A percentile compares a stretch with the other conserved stretches of the same genome.
Conservation (phyloP, 768 basidiomycete genomes). For the Clathrus columnatus region DNA sequence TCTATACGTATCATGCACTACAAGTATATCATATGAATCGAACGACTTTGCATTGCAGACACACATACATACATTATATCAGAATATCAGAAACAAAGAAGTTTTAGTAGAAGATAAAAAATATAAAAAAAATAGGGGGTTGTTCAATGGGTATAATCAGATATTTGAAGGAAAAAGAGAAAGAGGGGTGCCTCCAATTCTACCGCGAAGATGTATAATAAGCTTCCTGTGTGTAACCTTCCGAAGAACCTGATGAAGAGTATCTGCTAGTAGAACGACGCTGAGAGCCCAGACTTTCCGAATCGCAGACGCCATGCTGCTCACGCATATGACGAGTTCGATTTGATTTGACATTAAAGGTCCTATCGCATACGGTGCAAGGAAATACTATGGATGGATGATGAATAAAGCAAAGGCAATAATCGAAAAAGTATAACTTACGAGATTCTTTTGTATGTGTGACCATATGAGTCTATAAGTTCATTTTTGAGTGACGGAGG, state of each 20-base stretch:
- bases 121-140: too few relatives aligned
- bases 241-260: conserved; percentile 1
- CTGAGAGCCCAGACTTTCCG: background rate
- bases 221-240: background rate
- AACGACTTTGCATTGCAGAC: background rate
- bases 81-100: too few relatives aligned
- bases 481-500: background rate
- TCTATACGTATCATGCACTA: background rate
- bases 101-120: too few relatives aligned
- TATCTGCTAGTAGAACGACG: background rate
- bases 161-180: background rate
- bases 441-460: background rate
- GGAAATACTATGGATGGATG: background rate
- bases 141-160: too few relatives aligned
- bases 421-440: background rate
- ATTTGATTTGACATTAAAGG: conserved; percentile 6
- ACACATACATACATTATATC: too few relatives aligned
- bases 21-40: background rate
- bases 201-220: conserved; percentile 7
- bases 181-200: background rate
- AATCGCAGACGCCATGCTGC: background rate
- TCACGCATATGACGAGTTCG: conserved; percentile 1
- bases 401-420: background rate
- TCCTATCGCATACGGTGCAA: background rate
- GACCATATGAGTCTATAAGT: background rate